Percentiles rank a stretch among this genome's conserved stretches.
phyloP scores from a whole-genome alignment of 108 stramenopile species.

The Skeletonema potamos region DNA sequence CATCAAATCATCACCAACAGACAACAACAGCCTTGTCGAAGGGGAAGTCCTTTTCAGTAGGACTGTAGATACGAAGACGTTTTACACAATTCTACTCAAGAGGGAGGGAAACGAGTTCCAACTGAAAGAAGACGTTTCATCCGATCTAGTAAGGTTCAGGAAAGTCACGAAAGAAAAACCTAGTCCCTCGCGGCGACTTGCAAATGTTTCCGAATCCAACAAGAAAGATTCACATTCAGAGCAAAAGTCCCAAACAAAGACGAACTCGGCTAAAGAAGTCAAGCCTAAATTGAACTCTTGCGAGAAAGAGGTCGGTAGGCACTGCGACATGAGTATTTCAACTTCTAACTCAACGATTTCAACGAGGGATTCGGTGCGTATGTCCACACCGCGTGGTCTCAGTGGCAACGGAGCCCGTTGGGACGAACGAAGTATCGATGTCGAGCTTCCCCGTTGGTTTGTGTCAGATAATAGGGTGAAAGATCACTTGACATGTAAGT shows the following conservation, averaged over 20 bases:
- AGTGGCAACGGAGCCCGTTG: neutral
- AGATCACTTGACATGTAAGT: neutral
- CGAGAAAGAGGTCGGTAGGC: neutral
- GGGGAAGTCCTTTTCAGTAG: conserved; percentile 6
- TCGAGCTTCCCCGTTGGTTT: conserved; percentile 3
- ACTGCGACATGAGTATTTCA: neutral
- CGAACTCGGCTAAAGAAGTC: neutral
- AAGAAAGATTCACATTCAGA: neutral
- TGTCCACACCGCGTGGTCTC: neutral
- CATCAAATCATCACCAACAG: neutral
- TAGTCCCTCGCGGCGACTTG: neutral
- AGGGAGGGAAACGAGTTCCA: conserved; percentile 7
- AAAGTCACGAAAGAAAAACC: neutral
- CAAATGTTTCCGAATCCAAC: neutral
- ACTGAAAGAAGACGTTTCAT: neutral
- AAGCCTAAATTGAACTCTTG: neutral
- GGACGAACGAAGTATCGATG: neutral
- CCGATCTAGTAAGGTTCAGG: neutral
- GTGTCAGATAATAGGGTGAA: neutral
- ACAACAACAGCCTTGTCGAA: conserved; percentile 1
- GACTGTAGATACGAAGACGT: neutral
- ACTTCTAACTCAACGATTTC: conserved; percentile 16
- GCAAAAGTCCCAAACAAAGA: neutral
- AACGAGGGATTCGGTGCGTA: neutral
- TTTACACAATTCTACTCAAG: conserved; percentile 2